Evolutionary conservation across 192 early-diverging fungal species (phyloP), one percentile per base, ranked within the genome.

Genomic region (Podila epigama): DNA sequence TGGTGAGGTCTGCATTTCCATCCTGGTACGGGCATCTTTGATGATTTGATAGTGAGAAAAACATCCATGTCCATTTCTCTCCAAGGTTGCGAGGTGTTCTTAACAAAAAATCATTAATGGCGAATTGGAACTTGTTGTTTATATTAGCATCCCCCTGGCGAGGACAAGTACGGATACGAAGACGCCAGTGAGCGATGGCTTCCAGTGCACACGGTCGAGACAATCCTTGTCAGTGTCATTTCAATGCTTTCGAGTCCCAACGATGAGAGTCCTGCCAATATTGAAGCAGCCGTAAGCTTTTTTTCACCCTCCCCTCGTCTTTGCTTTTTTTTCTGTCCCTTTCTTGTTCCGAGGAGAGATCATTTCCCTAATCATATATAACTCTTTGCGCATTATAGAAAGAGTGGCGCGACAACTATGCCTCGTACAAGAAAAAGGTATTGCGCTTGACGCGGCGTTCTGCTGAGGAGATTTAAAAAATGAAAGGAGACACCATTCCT

Each of bases 1-100:
- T 79, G 97, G 97, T 16, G 87, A 89, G 28, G 95, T 99, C 18
- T 98, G 96, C 79, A 98, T 99, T 55, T 95, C 94, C n/a, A 99
- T 99, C 70, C 81, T 99, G 72, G 93, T 94, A 84, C 80, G 86
- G 18, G 25, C 32, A 25, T 2, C 20, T 22, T 31, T 60, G n/a
- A 34, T 31, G 20, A 34, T 54, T 29, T 37, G 27, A 36, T 33
- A 22, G 12, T 41, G 5, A 16, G 31, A 27, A 18, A 29, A 40
- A 8, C 41, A 8, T 22, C 22, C n/a, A 67, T 50, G 31, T 56
- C 20, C 29, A 31, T 15, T 32, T 39, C 42, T n/a, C n/a, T n/a
- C n/a, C n/a, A n/a, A n/a, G n/a, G n/a, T 42, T 68, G 1, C 18
- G 13, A 20, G 42, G 4, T 39, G n/a, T 22, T 48, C n/a, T 48